Evolutionary conservation across 2,329 filamentous ascomycete genomes (phyloP), one percentile per base, ranked within the genome.

Genomic region (Ceratocystis albifundus): DNA sequence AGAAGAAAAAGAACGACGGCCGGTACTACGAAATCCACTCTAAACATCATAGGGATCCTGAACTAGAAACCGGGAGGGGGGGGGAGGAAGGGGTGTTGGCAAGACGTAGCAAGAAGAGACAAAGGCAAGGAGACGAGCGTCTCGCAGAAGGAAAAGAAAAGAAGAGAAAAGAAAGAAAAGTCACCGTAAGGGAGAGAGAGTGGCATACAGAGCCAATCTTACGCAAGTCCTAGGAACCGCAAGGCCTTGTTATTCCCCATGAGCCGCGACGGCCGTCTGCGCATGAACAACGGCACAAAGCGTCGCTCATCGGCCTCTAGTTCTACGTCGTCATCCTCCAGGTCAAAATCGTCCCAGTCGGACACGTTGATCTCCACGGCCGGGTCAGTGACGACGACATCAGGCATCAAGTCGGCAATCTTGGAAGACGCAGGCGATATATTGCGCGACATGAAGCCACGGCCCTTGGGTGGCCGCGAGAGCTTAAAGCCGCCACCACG

Each of bases 171-270:
- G 15, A 25, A 55, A 50, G 7, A 28, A 25, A 65, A 20, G 55
- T n/a, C 28, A 65, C 28, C n/a, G n/a, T n/a, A n/a, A 65, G 22
- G 17, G 17, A 61, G 36, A 8, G 12, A 59, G 48, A 22, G 48
- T 30, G 17, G 30, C 28, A 66, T 28, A 48, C n/a, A 5, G 61
- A 1, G 15, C 4, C 12, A 50, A n/a, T 45, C 10, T 70, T 70
- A 79, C 10, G 77, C 76, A 57, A 82, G 72, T 0, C 80, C 80
- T 0, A 83, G 74, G 71, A 81, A 82, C 71, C 80, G 82, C 64
- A 82, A 75, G 5, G 81, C 81, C 71, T 83, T 83, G 6, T 77
- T 75, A 62, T 75, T 80, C 66, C 77, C 79, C 1, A 75, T 76
- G 71, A 77, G 78, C 17, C 72, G 74, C 32, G 71, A 69, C 10